Conservation (phyloP, 352 stramenopile species). For the Elongisporangium anandrum region DNA sequence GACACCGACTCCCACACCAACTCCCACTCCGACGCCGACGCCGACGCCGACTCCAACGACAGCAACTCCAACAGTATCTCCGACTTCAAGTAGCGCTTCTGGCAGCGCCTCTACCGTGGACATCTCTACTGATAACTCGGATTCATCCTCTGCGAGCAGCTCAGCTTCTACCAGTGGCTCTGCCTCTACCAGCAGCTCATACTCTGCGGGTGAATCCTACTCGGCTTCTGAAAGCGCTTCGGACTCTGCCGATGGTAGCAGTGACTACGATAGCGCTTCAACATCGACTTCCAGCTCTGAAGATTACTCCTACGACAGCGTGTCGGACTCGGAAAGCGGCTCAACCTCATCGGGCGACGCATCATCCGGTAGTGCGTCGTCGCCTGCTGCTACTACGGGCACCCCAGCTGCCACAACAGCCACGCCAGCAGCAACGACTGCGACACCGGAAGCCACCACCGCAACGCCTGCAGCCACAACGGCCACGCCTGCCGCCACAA, state of each 20-base stretch:
- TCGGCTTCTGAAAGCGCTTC: background rate
- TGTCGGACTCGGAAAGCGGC: background rate
- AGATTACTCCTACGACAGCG: background rate
- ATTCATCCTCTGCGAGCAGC: background rate
- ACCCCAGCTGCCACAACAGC: slow-evolving; percentile 4
- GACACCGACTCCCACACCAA: background rate
- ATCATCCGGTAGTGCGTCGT: background rate
- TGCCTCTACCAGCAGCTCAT: background rate
- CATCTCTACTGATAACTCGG: background rate
- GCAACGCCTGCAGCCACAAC: slow-evolving; percentile 4
- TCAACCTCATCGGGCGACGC: background rate
- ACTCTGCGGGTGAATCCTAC: background rate
- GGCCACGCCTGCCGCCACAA: slow-evolving; percentile 5
- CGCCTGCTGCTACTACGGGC: slow-evolving; percentile 1
- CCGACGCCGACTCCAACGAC: slow-evolving; percentile 2
- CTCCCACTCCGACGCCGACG: slow-evolving; percentile 6
- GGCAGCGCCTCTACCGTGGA: background rate
- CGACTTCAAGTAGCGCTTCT: background rate
- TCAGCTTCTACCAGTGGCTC: background rate
- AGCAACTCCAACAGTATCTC: slow-evolving; percentile 3
- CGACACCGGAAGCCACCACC: background rate
- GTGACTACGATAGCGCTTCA: background rate
- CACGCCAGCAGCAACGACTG: slow-evolving; percentile 1
- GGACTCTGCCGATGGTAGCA: background rate
- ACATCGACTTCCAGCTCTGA: background rate